A percentile compares a stretch with the other conserved stretches of the same genome.
Conservation (phyloP, 176 grass and related monocot species). For the Paspalum vaginatum region DNA sequence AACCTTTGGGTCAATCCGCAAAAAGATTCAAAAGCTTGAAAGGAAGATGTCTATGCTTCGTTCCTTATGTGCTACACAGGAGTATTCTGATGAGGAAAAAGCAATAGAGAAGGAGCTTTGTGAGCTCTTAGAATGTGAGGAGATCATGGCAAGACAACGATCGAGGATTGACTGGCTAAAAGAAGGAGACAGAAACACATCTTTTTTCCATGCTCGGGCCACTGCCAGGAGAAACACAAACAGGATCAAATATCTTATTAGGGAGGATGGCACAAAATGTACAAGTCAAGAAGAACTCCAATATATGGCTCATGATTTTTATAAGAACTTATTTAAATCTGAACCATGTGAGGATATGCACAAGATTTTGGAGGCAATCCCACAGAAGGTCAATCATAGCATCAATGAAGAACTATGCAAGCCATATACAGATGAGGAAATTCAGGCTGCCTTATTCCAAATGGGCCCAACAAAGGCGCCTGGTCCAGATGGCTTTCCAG, state of each 20-base stretch:
- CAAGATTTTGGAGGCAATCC: too few relatives aligned
- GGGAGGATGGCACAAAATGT: not conserved
- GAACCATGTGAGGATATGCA: not conserved
- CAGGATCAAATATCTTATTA: not conserved
- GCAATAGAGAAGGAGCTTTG: not conserved
- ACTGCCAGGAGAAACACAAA: not conserved
- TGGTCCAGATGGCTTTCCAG: too few relatives aligned
- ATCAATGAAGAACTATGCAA: too few relatives aligned
- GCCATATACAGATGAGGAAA: too few relatives aligned
- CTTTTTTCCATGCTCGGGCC: not conserved
- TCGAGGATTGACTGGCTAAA: not conserved
- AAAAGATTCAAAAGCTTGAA: not conserved
- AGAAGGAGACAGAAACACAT: not conserved
- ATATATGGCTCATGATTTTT: not conserved
- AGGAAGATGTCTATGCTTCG: not conserved
- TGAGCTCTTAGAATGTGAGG: not conserved
- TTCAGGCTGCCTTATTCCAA: too few relatives aligned
- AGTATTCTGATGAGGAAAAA: not conserved
- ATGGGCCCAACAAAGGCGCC: too few relatives aligned
- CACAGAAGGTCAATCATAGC: too few relatives aligned
- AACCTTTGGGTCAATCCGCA: not conserved
- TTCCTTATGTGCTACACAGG: not conserved
- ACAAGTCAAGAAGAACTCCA: not conserved
- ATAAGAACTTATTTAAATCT: not conserved
- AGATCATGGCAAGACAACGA: not conserved